Base-by-base conservation (phyloP, 1,139 yeast species). In the Suhomyces terraborum region DNA sequence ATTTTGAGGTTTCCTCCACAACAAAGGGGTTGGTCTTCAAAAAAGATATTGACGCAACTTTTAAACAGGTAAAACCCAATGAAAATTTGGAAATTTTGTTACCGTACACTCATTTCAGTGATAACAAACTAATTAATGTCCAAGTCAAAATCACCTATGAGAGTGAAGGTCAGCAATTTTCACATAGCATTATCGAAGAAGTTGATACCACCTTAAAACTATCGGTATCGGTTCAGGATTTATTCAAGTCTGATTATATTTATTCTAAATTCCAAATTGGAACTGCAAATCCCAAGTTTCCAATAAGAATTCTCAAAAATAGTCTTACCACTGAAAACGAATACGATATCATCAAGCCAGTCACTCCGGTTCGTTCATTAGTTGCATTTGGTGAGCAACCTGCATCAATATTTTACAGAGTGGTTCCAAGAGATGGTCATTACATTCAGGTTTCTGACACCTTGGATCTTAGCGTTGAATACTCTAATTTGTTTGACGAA, bases 171-270 rank as follows among this genome's bases (percentile, higher is more conserved):
- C 55, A 54, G 21, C 41, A 26, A 2, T 64, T 47, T 40, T 49
- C 43, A n/a, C 65, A 64, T 46, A 42, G 53, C 1, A 45, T 65
- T 3, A 59, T 58, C 4, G 59, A 59, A 35, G 55, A 52, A 6
- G 52, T 83, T 6, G 82, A 82, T 44, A 73, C 80, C 4, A 66
- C 80, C 1, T 65, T 86, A 26, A 64, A 72, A 10, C 57, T 82
- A 5, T 82, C 89, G 1, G 91, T 86, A 1, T 78, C 87, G 2
- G 94, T 86, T 2, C 91, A 84, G 53, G 95, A 87, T 57, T 79
- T 82, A 10, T 85, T 85, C 64, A 77, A 77, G 43, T 57, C 74
- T 1, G 61, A 73, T 7, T 68, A 69, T 38, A 65, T 86, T 1
- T 83, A 77, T 51, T 82, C 91, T 3, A 82, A 80, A 49, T 86